Conservation (phyloP, 2,329 filamentous ascomycete genomes). For the Microsporum ferrugineum region DNA sequence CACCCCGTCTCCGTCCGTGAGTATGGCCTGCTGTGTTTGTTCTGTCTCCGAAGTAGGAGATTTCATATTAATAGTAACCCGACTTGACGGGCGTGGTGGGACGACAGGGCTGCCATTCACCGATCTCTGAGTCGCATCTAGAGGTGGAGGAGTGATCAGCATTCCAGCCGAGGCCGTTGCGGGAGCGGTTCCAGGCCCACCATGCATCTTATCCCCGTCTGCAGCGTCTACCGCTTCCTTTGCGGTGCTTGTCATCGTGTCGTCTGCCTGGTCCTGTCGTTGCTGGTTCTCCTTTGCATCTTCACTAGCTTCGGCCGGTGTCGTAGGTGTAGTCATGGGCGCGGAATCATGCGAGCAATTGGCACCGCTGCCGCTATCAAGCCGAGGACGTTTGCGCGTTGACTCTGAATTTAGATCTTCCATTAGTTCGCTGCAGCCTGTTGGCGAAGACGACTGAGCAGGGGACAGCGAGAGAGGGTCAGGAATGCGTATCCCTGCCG, state of each 20-base stretch:
- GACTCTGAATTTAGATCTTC: conserved; percentile 30
- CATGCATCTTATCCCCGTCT: neutral
- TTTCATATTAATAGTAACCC: conserved; percentile 40
- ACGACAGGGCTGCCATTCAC: conserved; percentile 4
- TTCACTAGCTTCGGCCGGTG: conserved; percentile 10
- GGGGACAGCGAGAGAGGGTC: conserved; percentile 12
- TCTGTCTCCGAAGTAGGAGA: conserved; percentile 14
- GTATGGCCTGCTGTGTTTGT: neutral
- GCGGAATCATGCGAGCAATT: conserved; percentile 26
- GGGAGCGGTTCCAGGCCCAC: neutral
- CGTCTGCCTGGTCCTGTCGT: neutral
- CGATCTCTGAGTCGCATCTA: neutral
- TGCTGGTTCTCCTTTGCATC: neutral
- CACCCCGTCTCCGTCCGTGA: neutral
- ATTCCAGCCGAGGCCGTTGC: neutral
- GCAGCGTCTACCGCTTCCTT: neutral
- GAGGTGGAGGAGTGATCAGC: neutral
- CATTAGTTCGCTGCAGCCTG: conserved; percentile 25
- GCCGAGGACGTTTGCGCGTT: conserved; percentile 38
- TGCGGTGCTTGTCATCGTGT: neutral
- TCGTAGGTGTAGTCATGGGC: conserved; percentile 25
- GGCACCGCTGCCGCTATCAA: conserved; percentile 30
- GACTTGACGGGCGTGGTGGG: conserved; percentile 28
- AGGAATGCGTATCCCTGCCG: neutral
- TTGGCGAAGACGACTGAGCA: conserved; percentile 20